Evolutionary conservation across 1,284 basidiomycete genomes (phyloP).

Genomic region (Leccinum subrobustum): DNA sequence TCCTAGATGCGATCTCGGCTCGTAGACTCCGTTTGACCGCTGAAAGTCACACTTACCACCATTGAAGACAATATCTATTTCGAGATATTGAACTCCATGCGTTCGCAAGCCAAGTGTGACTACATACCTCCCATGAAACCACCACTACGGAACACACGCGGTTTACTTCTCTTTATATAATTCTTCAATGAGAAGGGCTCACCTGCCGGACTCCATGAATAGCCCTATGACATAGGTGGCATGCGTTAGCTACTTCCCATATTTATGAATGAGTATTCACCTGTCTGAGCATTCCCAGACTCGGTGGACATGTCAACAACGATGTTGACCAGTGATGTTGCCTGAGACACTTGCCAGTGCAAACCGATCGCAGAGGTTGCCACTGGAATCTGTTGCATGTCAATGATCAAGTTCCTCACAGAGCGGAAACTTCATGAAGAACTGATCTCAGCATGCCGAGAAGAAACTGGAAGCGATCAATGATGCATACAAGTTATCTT

Average conservation of each 20-base stretch:
- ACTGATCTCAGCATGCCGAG: neutral
- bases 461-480: neutral
- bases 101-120: neutral
- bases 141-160: conserved; percentile 32
- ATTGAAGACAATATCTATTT: conserved; percentile 42
- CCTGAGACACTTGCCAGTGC: conserved; percentile 81
- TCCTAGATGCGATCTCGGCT: conserved; percentile 21
- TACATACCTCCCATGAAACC: conserved; percentile 51
- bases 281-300: conserved; percentile 46
- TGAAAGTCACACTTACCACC: conserved; percentile 32
- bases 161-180: neutral
- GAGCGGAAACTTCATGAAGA: conserved; percentile 20
- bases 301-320: conserved; percentile 48
- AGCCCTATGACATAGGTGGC: conserved; percentile 35
- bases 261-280: conserved; percentile 17
- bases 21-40: neutral
- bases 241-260: conserved; percentile 32
- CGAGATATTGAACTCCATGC: neutral
- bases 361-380: conserved; percentile 55
- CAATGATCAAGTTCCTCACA: conserved; percentile 48
- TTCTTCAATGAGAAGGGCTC: neutral
- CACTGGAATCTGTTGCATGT: conserved; percentile 48
- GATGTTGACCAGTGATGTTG: conserved; percentile 64
- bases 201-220: conserved; percentile 58
- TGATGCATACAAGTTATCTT: conserved; percentile 46